A percentile compares a stretch with the other conserved stretches of the same genome.
Evolutionary conservation across 2,329 filamentous ascomycete genomes (phyloP).

Genomic region (Teratosphaeria gauchensis): DNA sequence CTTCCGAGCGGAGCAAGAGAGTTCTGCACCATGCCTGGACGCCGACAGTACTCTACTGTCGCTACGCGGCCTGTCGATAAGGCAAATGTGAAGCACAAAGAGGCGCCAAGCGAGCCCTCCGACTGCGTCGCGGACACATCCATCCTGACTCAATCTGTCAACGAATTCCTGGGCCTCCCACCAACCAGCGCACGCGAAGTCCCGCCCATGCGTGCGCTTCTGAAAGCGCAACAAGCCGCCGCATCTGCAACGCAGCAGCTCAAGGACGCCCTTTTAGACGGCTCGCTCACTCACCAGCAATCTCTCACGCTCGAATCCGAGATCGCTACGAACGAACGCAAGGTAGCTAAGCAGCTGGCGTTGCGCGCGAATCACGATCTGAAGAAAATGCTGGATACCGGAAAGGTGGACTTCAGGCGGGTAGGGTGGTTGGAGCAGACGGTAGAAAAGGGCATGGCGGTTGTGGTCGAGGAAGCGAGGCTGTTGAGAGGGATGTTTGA

Average conservation of each 20-base stretch:
- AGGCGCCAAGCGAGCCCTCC: background rate
- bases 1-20: background rate
- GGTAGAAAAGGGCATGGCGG: slow-evolving; percentile 18
- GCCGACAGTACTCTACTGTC: background rate
- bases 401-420: slow-evolving; percentile 11
- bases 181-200: background rate
- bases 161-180: slow-evolving; percentile 2
- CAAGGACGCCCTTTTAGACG: slow-evolving; percentile 3
- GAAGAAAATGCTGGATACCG: slow-evolving; percentile 20
- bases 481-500: slow-evolving; percentile 7
- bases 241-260: slow-evolving; percentile 1
- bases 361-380: slow-evolving; percentile 16
- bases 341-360: slow-evolving; percentile 13
- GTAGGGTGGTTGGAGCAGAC: slow-evolving; percentile 18
- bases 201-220: slow-evolving; percentile 9
- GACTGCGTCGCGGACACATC: background rate
- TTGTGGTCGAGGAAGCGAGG: slow-evolving; percentile 14
- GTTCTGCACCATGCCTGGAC: background rate
- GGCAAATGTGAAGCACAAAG: background rate
- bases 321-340: slow-evolving; percentile 8
- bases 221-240: slow-evolving; percentile 4
- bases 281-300: slow-evolving; percentile 3
- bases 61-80: background rate
- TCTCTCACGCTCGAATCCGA: slow-evolving; percentile 3
- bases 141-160: background rate